These are phyloP conservation scores for Coemansia interrupta DNA, from an alignment of 192 early-diverging fungal species.

Conservation along the genomic window DNA sequence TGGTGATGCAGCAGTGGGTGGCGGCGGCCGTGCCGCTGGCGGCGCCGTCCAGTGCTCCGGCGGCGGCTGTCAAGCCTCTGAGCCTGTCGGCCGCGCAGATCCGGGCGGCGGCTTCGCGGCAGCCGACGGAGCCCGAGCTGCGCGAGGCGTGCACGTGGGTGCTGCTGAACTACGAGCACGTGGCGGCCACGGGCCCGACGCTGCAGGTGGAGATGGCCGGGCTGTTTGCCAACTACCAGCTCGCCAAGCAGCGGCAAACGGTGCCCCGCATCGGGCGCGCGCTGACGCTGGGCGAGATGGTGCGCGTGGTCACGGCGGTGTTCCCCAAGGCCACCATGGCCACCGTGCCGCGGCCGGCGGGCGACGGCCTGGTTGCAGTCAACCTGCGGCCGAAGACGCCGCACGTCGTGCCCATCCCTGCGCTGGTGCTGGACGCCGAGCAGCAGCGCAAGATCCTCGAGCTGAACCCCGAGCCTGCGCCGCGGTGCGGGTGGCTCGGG, in stretches of 20 bases:
- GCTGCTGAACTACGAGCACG: conserved; percentile 49
- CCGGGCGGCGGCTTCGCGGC: conserved; percentile 10
- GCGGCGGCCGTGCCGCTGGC: conserved; percentile 18
- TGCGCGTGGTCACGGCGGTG: conserved; percentile 45
- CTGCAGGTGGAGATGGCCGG: conserved; percentile 23
- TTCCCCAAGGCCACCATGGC: conserved; percentile 30
- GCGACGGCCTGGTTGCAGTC: conserved; percentile 20
- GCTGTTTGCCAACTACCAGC: conserved; percentile 35
- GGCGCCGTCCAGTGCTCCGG: conserved; percentile 4
- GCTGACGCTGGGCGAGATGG: conserved; percentile 37
- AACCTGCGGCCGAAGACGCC: conserved; percentile 21
- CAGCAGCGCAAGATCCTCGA: conserved; percentile 11
- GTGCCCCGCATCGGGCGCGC: conserved; percentile 47
- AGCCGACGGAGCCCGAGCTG: conserved; percentile 50
- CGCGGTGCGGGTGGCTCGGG: conserved; percentile 30
- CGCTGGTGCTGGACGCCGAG: conserved; percentile 5
- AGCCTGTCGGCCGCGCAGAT: not conserved
- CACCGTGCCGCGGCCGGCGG: not conserved
- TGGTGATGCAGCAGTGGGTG: conserved; percentile 49
- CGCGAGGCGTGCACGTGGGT: conserved; percentile 55
- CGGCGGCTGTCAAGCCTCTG: conserved; percentile 5
- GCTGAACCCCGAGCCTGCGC: too few species aligned
- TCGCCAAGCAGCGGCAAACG: conserved; percentile 45
- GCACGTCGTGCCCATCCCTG: conserved; percentile 40
- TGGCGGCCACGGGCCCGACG: conserved; percentile 4